Conservation (phyloP, 2,329 filamentous ascomycete species). For the Akanthomyces muscarius region DNA sequence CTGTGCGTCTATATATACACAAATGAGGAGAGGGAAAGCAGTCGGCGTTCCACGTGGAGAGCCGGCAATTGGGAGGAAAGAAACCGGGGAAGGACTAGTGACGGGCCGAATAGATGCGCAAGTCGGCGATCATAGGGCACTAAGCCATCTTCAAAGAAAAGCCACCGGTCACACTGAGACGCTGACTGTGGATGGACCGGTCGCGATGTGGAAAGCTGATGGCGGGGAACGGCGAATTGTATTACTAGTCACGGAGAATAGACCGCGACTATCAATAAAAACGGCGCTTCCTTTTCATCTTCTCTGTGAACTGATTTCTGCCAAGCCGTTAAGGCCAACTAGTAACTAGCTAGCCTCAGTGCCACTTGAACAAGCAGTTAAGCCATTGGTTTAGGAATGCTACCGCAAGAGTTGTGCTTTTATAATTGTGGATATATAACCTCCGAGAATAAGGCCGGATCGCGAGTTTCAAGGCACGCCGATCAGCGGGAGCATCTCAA, state of each 20-base stretch:
- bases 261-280: not conserved
- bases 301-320: not conserved
- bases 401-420: not conserved
- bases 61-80: not conserved
- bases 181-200: not conserved
- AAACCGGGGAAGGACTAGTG: not conserved
- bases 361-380: not conserved
- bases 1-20: too few relatives aligned
- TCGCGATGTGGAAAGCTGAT: not conserved
- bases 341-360: not conserved
- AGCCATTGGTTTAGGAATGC: not conserved
- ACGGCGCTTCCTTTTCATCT: too few relatives aligned
- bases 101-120: slow-evolving; percentile 9
- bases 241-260: not conserved
- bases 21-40: not conserved
- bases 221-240: not conserved
- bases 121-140: not conserved
- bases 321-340: too few relatives aligned
- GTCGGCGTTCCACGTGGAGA: not conserved
- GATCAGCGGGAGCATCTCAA: slow-evolving; percentile 7
- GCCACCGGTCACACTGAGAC: not conserved
- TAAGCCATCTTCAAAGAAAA: not conserved
- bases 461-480: not conserved
- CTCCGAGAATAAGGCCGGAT: slow-evolving; percentile 8
- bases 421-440: not conserved